These are phyloP conservation scores for Silene noctiflora DNA, from an alignment of 179 eudicot species.

Conservation along the genomic window DNA sequence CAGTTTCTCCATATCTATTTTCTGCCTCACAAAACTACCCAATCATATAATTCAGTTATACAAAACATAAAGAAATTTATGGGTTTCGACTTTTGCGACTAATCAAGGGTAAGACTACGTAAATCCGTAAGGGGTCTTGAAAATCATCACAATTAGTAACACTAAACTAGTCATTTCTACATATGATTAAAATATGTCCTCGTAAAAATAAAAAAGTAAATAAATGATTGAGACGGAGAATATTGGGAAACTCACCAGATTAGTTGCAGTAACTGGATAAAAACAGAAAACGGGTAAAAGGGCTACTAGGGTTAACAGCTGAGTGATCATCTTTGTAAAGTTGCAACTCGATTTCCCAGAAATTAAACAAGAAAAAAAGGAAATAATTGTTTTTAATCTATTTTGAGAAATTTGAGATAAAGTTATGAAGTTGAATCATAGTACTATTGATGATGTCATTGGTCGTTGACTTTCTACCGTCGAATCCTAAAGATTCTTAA, in stretches of 20 bases:
- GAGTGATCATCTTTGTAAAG: slow-evolving; percentile 22
- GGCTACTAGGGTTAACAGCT: slow-evolving; percentile 12
- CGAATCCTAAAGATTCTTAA: neutral
- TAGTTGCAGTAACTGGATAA: slow-evolving; percentile 19
- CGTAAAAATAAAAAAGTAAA: neutral
- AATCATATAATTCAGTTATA: neutral
- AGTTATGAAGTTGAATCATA: neutral
- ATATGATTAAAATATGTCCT: too few relatives aligned
- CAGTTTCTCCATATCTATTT: slow-evolving; percentile 48
- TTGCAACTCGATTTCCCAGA: neutral
- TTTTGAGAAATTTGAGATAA: neutral
- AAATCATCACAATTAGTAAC: too few relatives aligned
- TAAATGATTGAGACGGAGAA: too few relatives aligned
- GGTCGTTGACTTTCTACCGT: slow-evolving; percentile 14
- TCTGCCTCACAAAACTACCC: slow-evolving; percentile 73
- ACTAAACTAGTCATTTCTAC: too few relatives aligned
- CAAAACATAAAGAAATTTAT: neutral
- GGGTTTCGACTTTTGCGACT: neutral
- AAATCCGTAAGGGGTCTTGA: neutral
- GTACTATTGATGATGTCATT: neutral
- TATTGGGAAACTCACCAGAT: slow-evolving; percentile 16
- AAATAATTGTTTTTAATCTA: neutral
- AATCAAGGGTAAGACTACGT: neutral
- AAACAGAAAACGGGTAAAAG: slow-evolving; percentile 15
- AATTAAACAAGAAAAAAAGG: neutral